Conservation (phyloP, 2,329 filamentous ascomycete genomes). For the Beauveria bassiana region DNA sequence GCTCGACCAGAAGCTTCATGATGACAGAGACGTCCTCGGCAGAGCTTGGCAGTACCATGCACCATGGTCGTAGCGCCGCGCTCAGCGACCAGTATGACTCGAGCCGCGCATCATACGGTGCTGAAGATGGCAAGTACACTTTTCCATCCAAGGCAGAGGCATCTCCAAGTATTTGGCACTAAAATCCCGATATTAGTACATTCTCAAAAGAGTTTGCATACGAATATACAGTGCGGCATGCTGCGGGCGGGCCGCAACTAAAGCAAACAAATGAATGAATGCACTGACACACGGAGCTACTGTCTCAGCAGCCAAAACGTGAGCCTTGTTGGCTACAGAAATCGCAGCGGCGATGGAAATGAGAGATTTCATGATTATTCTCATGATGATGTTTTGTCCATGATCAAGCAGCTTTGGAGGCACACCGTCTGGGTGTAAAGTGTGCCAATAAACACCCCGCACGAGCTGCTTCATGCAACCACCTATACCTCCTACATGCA, state of each 20-base stretch:
- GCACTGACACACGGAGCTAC: neutral
- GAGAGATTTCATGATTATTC: neutral
- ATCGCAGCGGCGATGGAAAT: neutral
- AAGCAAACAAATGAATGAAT: neutral
- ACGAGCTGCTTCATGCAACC: too few species aligned
- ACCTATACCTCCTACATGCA: neutral
- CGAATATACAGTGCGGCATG: neutral
- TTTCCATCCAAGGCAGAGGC: neutral
- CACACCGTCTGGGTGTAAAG: too few species aligned
- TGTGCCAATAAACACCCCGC: too few species aligned
- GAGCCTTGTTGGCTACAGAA: neutral
- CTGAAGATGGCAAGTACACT: neutral
- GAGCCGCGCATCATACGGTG: constrained; percentile 15
- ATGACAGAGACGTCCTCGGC: constrained; percentile 16
- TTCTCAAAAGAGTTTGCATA: neutral
- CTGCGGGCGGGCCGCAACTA: too few species aligned
- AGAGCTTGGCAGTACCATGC: constrained; percentile 18
- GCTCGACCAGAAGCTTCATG: constrained; percentile 12
- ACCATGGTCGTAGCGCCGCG: constrained; percentile 17
- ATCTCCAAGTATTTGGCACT: neutral
- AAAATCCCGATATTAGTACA: neutral
- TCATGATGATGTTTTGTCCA: too few species aligned
- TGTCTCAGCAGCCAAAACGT: neutral
- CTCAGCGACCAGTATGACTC: constrained; percentile 19
- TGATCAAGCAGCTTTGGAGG: too few species aligned